phyloP scores from a whole-genome alignment of 2,329 filamentous ascomycete species.

The Fusarium nygamai region DNA sequence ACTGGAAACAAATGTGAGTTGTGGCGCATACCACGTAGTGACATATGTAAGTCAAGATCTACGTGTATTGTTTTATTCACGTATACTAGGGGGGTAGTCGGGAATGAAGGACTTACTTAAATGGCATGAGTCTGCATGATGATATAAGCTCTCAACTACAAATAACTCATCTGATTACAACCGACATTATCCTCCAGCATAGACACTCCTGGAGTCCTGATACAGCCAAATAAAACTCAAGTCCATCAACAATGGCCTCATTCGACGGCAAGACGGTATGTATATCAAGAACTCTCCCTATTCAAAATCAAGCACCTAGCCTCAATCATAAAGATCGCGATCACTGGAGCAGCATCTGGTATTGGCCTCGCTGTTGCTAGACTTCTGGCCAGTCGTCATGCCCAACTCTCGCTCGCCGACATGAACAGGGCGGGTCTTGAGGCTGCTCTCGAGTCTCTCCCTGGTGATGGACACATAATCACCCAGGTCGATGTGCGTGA shows the following conservation, averaged over 20 bases:
- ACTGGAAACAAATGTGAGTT: too few relatives aligned
- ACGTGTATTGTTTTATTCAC: accelerated
- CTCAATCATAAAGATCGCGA: not conserved
- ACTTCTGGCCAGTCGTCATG: not conserved
- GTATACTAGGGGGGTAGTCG: too few relatives aligned
- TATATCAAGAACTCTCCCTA: accelerated
- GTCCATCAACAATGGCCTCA: not conserved
- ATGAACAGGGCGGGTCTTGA: not conserved
- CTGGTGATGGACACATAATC: not conserved
- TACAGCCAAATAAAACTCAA: accelerated
- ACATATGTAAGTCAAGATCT: not conserved
- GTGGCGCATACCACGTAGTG: too few relatives aligned
- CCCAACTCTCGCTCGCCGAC: not conserved
- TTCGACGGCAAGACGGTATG: not conserved
- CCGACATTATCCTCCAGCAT: accelerated
- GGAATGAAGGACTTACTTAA: not conserved
- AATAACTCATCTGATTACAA: accelerated
- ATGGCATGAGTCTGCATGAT: accelerated
- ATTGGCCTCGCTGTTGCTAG: not conserved
- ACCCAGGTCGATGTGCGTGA: not conserved
- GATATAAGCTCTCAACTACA: not conserved
- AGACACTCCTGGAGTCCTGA: too few relatives aligned
- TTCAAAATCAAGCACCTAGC: too few relatives aligned
- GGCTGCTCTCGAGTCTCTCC: accelerated
- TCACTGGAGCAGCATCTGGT: not conserved